Evolutionary conservation across 2,329 filamentous ascomycete genomes (phyloP), one percentile per base, ranked within the genome.

Genomic region (Ustilaginoidea virens): DNA sequence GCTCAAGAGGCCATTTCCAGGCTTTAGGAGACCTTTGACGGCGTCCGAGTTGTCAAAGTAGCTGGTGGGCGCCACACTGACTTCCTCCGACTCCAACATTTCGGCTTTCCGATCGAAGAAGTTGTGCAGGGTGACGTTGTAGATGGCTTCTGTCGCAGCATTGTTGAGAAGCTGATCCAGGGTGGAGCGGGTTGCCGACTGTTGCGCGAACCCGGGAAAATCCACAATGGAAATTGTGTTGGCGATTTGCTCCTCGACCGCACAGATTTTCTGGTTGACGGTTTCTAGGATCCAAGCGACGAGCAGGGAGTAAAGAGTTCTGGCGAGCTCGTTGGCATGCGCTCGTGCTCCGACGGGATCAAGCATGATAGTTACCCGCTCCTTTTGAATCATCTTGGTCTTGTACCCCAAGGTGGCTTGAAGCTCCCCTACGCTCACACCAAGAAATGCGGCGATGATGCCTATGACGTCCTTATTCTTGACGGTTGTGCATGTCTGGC

Each of bases 31-130:
- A 9, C 85, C 87, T 44, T 80, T 83, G 35, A 94, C 85, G 7
- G 87, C 85, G 50, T 96, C 90, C 0, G 81, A 85, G 52, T 96
- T 98, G 54, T 98, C 90, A 43, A 94, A 98, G 53, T 96, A 98
- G 57, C 83, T 93, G 0, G 87, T 94, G 1, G 86, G 77, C 2
- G 86, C 70, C 3, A 98, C 82, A 18, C 66, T 74, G 20, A 98
- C 82, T 49, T 98, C 90, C 51, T 98, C 90, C 2, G 78, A 85
- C 47, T 98, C 90, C 14, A 98, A 66, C 56, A 92, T 72, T 37
- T 96, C 87, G 1, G 86, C 85, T 52, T 90, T 92, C 40, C 78
- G 76, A 46, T 94, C 86, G 51, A 96, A 98, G 57, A 98, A 96
- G 52, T 80, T 92, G 48, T 93, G 86, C 15, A 96, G 64, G 19